Evolutionary conservation across 495 filamentous ascomycete species (phyloP).

Genomic region (Xylaria grammica): DNA sequence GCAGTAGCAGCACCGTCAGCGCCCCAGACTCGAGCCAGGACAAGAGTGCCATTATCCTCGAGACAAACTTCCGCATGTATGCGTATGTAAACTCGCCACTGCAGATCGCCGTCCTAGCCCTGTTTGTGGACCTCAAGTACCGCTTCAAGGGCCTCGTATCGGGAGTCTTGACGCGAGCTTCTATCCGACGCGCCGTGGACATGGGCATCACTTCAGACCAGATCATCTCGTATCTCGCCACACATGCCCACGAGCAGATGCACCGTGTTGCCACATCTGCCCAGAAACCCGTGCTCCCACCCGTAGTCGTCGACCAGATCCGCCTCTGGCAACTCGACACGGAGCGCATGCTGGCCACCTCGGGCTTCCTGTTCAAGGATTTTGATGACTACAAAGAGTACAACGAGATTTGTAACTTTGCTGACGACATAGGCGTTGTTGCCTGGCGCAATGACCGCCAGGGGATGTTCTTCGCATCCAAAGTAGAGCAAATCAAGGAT

Average conservation of each 20-base stretch:
- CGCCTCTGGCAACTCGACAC: slow-evolving; percentile 96
- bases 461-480: slow-evolving; percentile 84
- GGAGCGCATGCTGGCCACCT: slow-evolving; percentile 82
- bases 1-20: slow-evolving; percentile 32
- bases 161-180: slow-evolving; percentile 84
- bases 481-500: slow-evolving; percentile 80
- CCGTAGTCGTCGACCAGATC: slow-evolving; percentile 97
- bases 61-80: slow-evolving; percentile 99
- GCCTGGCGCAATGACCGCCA: slow-evolving; percentile 82
- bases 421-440: slow-evolving; percentile 90
- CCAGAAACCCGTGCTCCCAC: slow-evolving; percentile 74
- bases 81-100: slow-evolving; percentile 92
- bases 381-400: slow-evolving; percentile 81
- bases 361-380: slow-evolving; percentile 88
- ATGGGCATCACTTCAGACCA: slow-evolving; percentile 94
- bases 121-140: slow-evolving; percentile 83
- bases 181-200: slow-evolving; percentile 81
- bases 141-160: slow-evolving; percentile 92
- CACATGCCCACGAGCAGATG: slow-evolving; percentile 93
- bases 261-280: slow-evolving; percentile 63
- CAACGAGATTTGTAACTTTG: slow-evolving; percentile 73
- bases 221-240: slow-evolving; percentile 85
- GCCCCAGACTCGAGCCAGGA: slow-evolving; percentile 44
- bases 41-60: slow-evolving; percentile 89
- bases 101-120: slow-evolving; percentile 89